These are phyloP conservation scores for Hirsutella thompsonii DNA, from an alignment of 2,329 filamentous ascomycete species.

Conservation along the genomic window DNA sequence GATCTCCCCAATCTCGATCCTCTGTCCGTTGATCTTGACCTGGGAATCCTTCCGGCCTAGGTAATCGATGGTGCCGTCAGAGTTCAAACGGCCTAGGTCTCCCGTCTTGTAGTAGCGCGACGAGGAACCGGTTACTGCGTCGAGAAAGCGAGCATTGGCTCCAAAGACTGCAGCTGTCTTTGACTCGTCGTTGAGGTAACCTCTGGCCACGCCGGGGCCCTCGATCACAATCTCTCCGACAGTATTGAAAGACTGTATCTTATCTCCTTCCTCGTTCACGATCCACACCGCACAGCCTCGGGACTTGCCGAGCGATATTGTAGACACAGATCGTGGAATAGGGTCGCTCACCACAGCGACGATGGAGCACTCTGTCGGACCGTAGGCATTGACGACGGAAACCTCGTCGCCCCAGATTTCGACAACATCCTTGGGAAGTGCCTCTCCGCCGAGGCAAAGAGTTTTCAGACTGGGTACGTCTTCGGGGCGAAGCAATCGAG, in stretches of 20 bases:
- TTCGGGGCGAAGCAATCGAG: conserved; percentile 9
- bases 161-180: conserved; percentile 2
- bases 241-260: conserved; percentile 1
- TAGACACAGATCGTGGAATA: neutral
- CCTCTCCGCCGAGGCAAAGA: conserved; percentile 8
- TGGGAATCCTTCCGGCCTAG: conserved; percentile 2
- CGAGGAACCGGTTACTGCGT: neutral
- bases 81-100: conserved; percentile 1
- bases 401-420: conserved; percentile 8
- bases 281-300: conserved; percentile 1
- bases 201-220: conserved; percentile 1
- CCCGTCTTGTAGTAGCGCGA: conserved; percentile 1
- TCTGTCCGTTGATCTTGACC: conserved; percentile 2
- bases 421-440: conserved; percentile 7
- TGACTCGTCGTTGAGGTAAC: neutral
- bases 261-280: neutral
- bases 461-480: neutral
- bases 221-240: conserved; percentile 1
- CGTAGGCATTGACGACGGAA: conserved; percentile 11
- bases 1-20: conserved; percentile 2
- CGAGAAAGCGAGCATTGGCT: neutral
- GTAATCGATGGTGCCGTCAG: conserved; percentile 1
- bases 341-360: conserved; percentile 4
- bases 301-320: neutral
- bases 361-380: conserved; percentile 9